Percentiles rank a stretch among this genome's conserved stretches.
These are phyloP conservation scores for Colletotrichum sp. DNA, from an alignment of 2,329 filamentous ascomycete species.

Conservation along the genomic window DNA sequence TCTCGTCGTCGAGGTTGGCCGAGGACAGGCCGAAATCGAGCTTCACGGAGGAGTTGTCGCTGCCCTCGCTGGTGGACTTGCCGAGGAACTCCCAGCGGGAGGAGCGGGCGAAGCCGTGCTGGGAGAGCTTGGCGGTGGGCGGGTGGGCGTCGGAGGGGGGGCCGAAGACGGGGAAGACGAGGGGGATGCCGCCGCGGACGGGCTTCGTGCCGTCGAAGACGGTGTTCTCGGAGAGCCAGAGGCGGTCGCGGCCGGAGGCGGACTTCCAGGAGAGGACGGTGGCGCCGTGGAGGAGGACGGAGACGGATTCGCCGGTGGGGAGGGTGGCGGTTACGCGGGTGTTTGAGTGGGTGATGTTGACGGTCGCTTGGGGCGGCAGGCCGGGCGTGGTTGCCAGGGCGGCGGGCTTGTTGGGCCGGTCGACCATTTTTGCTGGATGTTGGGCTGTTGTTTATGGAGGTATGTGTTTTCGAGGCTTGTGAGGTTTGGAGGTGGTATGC, in stretches of 20 bases:
- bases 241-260: constrained; percentile 76
- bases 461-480: not conserved
- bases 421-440: constrained; percentile 62
- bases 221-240: constrained; percentile 84
- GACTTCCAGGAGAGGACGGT: constrained; percentile 95
- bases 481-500: not conserved
- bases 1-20: constrained; percentile 70
- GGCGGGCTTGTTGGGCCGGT: constrained; percentile 83
- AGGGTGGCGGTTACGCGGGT: constrained; percentile 78
- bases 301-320: constrained; percentile 84
- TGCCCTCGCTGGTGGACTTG: constrained; percentile 66
- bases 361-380: constrained; percentile 75
- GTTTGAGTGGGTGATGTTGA: constrained; percentile 75
- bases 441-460: not conserved
- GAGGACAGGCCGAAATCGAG: constrained; percentile 92
- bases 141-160: constrained; percentile 73
- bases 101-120: constrained; percentile 94
- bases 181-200: constrained; percentile 87
- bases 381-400: constrained; percentile 77
- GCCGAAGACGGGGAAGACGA: constrained; percentile 96
- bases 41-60: constrained; percentile 71
- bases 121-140: constrained; percentile 79
- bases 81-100: constrained; percentile 93
- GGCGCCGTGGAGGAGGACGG: constrained; percentile 88
- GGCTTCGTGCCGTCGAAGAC: constrained; percentile 86